A percentile compares a stretch with the other conserved stretches of the same genome.
These are phyloP conservation scores for Cylindrotheca fusiformis DNA, from an alignment of 108 stramenopile species.

Conservation along the genomic window DNA sequence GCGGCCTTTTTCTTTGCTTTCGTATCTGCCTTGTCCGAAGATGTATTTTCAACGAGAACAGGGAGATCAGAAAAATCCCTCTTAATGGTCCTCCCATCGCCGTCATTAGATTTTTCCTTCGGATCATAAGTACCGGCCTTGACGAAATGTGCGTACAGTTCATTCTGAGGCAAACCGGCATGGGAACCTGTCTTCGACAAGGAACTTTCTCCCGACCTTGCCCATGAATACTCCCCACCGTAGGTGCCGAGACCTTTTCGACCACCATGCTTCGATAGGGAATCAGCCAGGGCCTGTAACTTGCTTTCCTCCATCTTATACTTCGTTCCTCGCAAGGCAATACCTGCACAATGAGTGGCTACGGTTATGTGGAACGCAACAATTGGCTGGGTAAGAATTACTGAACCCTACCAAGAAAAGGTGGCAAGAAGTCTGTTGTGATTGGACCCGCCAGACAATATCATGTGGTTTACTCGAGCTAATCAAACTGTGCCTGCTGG, in stretches of 20 bases:
- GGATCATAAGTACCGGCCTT: constrained; percentile 69
- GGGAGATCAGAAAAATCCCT: constrained; percentile 71
- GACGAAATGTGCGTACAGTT: constrained; percentile 74
- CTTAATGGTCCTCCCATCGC: constrained; percentile 79
- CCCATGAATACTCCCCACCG: constrained; percentile 51
- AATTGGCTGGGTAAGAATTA: no score
- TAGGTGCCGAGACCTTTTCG: constrained; percentile 52
- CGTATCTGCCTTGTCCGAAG: constrained; percentile 3
- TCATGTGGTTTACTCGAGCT: no score
- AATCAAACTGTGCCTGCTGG: no score
- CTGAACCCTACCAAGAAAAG: no score
- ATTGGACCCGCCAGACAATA: no score
- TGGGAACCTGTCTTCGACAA: constrained; percentile 31
- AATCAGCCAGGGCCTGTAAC: constrained; percentile 75
- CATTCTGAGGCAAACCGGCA: constrained; percentile 75
- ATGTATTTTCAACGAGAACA: constrained; percentile 12
- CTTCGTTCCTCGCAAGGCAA: no score
- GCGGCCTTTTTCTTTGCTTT: constrained; percentile 28
- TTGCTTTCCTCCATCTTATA: constrained; percentile 88
- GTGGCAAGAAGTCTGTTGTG: no score
- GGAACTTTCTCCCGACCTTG: constrained; percentile 32
- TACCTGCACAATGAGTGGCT: no score
- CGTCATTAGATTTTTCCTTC: constrained; percentile 27
- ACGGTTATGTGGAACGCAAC: no score
- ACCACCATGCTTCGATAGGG: constrained; percentile 65